Evolutionary conservation across 257 asterid species (phyloP), one percentile per base, ranked within the genome.

Genomic region (Thymus quinquecostatus): DNA sequence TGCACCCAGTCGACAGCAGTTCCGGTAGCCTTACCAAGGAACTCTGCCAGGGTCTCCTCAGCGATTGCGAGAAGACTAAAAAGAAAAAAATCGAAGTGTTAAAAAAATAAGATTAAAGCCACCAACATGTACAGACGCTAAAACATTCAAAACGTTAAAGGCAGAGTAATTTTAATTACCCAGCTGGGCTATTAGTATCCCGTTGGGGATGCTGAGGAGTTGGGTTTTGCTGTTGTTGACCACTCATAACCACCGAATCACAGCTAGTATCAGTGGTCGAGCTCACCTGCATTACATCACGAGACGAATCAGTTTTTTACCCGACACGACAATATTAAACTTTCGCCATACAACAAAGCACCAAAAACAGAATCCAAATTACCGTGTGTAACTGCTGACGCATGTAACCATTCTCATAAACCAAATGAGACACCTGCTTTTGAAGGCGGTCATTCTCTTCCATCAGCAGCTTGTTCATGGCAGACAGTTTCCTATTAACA

Each of bases 1-100:
- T 89, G 97, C 65, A 92, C 99, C 99, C 99, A 95, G 86, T 95
- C 88, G 86, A 92, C 98, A 89, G 98, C 97, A 83, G 98, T 95
- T 87, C 99, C 98, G 58, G 99, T 95, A 79, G 99, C 99, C 95
- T 95, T 95, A 10, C 92, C 90, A 75, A 92, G 99, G 90, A 95
- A 95, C 96, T 84, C 98, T 84, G 98, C 82, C 89, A 91, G 88
- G 93, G 98, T 88, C 92, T 92, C 99, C 96, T 95, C 98, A 71
- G 99, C 99, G 56, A 95, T 84, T 6, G 96, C 95, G 48, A 88
- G 98, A 73, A 95, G 96, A 85, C 99, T 95, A 74, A 14, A 43
- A 70, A 34, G 8, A 11, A 54, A 61, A 29, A 38, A 34, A 2
- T 66, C 28, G 1, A 66, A 60, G 9, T 48, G 10, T 28, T 1